Evolutionary conservation across 805 yeast genomes (phyloP).

Genomic region (Kockiozyma suomiensis): DNA sequence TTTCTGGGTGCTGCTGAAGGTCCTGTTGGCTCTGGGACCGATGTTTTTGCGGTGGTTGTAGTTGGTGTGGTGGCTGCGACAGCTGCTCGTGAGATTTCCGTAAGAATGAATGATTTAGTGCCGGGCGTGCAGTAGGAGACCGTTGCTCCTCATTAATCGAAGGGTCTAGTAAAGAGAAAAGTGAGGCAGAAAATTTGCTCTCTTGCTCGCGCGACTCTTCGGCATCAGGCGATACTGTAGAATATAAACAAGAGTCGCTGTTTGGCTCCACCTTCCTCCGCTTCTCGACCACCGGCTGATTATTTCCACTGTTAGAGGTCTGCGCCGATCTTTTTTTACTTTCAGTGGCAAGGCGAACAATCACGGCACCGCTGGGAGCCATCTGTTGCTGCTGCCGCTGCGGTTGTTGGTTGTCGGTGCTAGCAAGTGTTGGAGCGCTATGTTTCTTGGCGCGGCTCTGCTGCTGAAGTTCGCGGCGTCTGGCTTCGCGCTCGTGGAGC

Average conservation of each 20-base stretch:
- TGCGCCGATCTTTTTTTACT: neutral
- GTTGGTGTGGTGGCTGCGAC: too few relatives aligned
- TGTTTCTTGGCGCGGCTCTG: neutral
- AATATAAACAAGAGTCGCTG: neutral
- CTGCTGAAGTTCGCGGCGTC: neutral
- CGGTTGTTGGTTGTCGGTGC: neutral
- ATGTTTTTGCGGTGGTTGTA: neutral
- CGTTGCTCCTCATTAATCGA: neutral
- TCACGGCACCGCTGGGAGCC: slow-evolving; percentile 1
- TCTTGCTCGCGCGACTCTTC: neutral
- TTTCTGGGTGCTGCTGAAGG: neutral
- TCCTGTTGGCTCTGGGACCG: neutral
- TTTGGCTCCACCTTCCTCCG: neutral
- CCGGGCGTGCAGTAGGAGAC: too few relatives aligned
- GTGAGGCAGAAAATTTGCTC: neutral
- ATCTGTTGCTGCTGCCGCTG: slow-evolving; percentile 4
- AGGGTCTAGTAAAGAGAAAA: neutral
- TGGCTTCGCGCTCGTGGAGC: slow-evolving; percentile 15
- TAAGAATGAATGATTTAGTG: too few relatives aligned
- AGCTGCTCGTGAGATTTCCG: too few relatives aligned
- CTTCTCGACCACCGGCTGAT: neutral
- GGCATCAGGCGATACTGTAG: too few relatives aligned
- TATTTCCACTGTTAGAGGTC: neutral
- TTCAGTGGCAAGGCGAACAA: slow-evolving; percentile 2
- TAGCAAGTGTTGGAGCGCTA: neutral